phyloP scores from a whole-genome alignment of 108 stramenopile species.

The Skeletonema potamos region DNA sequence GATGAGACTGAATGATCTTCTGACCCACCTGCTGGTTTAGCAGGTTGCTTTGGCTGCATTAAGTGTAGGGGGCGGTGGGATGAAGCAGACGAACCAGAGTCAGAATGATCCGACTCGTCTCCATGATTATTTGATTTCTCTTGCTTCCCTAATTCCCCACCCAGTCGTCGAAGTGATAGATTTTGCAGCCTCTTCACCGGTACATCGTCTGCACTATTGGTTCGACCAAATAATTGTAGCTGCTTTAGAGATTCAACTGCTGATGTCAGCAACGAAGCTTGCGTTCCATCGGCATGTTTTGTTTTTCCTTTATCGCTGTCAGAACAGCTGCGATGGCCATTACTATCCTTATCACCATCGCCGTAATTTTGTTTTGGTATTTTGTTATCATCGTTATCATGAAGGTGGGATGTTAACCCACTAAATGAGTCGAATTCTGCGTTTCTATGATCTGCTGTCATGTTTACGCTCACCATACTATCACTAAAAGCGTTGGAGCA shows the following conservation, averaged over 20 bases:
- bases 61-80: not conserved
- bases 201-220: not conserved
- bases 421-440: not conserved
- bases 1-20: not conserved
- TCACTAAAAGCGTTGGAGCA: not conserved
- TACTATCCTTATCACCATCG: not conserved
- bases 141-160: not conserved
- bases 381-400: not conserved
- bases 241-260: not conserved
- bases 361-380: not conserved
- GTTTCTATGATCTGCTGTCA: not conserved
- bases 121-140: not conserved
- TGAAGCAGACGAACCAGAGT: not conserved
- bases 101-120: not conserved
- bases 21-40: not conserved
- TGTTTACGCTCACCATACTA: constrained; percentile 6
- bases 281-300: not conserved
- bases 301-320: not conserved
- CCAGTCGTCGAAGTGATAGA: not conserved
- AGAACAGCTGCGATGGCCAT: not conserved
- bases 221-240: not conserved
- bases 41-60: not conserved
- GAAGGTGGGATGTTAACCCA: not conserved
- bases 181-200: not conserved
- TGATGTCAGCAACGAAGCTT: not conserved